Conservation (phyloP, 2,329 filamentous ascomycete species). For the Cytospora piceicola region DNA sequence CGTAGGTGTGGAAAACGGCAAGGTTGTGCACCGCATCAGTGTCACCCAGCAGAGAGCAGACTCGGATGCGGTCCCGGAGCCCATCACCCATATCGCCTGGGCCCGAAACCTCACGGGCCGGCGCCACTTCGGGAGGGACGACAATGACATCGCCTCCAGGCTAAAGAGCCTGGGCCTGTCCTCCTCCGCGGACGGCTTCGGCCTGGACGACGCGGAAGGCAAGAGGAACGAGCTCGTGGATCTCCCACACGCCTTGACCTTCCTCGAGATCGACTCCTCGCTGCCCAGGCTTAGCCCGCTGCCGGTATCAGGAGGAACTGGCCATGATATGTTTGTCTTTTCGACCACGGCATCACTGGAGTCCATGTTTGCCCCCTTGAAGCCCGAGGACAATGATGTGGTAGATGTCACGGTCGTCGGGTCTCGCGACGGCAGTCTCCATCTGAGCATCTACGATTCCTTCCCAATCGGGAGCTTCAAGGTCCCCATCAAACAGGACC, state of each 20-base stretch:
- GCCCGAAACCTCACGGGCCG: constrained; percentile 48
- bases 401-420: constrained; percentile 80
- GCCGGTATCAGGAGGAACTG: constrained; percentile 64
- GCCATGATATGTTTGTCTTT: constrained; percentile 65
- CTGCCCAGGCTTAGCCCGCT: constrained; percentile 77
- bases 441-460: constrained; percentile 84
- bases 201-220: constrained; percentile 8
- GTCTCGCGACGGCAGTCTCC: constrained; percentile 70
- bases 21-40: constrained; percentile 73
- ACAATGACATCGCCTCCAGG: constrained; percentile 36
- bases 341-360: constrained; percentile 72
- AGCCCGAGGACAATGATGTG: constrained; percentile 69
- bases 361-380: constrained; percentile 66
- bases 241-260: constrained; percentile 73
- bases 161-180: constrained; percentile 34
- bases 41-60: constrained; percentile 42
- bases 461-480: constrained; percentile 74
- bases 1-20: constrained; percentile 79
- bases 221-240: constrained; percentile 48
- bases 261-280: constrained; percentile 75
- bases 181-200: constrained; percentile 32
- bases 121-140: constrained; percentile 28
- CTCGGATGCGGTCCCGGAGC: constrained; percentile 44
- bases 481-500: constrained; percentile 30
- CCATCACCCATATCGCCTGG: constrained; percentile 60